Evolutionary conservation across 1,139 yeast genomes (phyloP), one percentile per base, ranked within the genome.

Genomic region (Saccharomyces hybrid): DNA sequence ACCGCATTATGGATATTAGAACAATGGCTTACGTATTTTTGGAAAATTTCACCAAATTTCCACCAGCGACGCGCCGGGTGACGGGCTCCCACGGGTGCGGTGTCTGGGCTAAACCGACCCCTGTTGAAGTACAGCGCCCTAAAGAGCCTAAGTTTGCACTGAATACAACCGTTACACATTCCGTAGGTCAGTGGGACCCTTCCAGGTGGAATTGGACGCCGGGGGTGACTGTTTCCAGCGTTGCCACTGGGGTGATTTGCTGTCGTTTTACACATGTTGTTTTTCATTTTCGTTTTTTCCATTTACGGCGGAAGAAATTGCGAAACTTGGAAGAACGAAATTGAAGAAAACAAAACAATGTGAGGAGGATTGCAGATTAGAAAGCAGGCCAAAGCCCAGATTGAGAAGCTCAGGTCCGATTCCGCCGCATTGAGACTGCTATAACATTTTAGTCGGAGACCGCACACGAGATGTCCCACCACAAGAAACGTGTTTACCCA

Each of bases 401-500:
- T 9, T 6, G 38, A 32, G 38, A 32, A 32, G 38, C 38, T 28
- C 9, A 32, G 38, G 38, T 32, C 38, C 4, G 38, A 5, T 32
- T 32, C 38, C 38, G 38, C 38, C 38, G 38, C 38, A 32, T 32
- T 32, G 38, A 32, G 38, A 32, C 19, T 32, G 38, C 7, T 32
- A 32, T 32, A 32, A 32, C 8, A 32, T 32, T 0, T 9, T 3
- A 32, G 38, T n/a, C 38, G 38, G 38, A 32, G 38, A 5, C 38
- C 38, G 11, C 38, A 6, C 8, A 32, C 28, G 11, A 44, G 23
- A 70, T 70, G 74, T 70, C 74, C 46, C 69, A 63, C 52, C 63
- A 60, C 54, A 73, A 63, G 62, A 72, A 70, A 62, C 71, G 75
- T 54, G 73, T 72, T 27, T 73, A 73, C 57, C 75, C 75, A 55